Base-by-base conservation (phyloP, 169 alveolate species). In the Plasmodium ovale region DNA sequence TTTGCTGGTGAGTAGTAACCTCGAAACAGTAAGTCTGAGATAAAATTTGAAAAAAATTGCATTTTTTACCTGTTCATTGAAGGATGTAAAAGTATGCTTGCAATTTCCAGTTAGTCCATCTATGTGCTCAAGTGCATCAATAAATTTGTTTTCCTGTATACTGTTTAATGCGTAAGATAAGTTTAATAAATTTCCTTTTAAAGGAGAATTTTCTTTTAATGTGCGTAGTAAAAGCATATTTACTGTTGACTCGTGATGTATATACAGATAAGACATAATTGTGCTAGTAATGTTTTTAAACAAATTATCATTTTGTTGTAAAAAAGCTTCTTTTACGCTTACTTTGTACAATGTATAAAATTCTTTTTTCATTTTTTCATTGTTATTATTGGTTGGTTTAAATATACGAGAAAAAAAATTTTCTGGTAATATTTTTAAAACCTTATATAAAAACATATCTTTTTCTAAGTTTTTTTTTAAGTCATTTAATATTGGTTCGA, bases 41-140 rank as follows among this genome's bases (percentile, higher is more conserved):
- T 82, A 82, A 44, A 51, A 82, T 53, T 47, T 64, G 25, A 82
- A 82, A 14, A 82, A 44, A 16, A 54, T 39, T 33, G 53, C 62
- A 82, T 82, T 82, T 82, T 42, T 65, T 27, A 64, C 54, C 42
- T 65, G 72, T 9, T 82, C 90, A 58, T 70, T 82, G 59, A 82
- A 82, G 25, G 90, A 44, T 16, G 0, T 5, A 68, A 67, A 82
- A 7, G 64, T 68, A 10, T 65, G 37, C 27, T 21, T 64, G 58
- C 90, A 82, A 58, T 42, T 68, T 44, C 90, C 90, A n/a, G 47
- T 68, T n/a, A 82, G 59, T 1, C 59, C 90, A 14, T 82, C 65
- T 51, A 68, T 82, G 53, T 82, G 67, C 27, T 59, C 44, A 27
- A 82, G 29, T 0, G 90, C 70, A 25, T 82, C 90, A 23, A 82